phyloP scores from a whole-genome alignment of 2,329 filamentous ascomycete genomes.

The Scedosporium boydii region DNA sequence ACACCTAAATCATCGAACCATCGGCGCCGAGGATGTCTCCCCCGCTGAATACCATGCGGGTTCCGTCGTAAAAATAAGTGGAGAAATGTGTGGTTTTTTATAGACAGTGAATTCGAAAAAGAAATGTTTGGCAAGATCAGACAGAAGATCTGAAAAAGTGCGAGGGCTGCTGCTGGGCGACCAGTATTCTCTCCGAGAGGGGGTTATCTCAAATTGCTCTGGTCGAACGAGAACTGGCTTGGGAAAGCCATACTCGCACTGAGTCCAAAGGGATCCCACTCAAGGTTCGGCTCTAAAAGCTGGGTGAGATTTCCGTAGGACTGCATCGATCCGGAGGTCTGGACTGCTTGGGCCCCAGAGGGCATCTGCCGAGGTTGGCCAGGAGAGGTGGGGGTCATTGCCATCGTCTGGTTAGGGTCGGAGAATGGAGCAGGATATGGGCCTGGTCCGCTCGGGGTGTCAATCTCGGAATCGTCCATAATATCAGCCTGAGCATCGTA shows the following conservation, averaged over 20 bases:
- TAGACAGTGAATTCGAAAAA: neutral
- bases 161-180: too few species aligned
- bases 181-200: neutral
- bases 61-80: neutral
- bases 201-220: slow-evolving; percentile 39
- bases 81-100: neutral
- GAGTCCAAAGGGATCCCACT: slow-evolving; percentile 88
- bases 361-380: slow-evolving; percentile 26
- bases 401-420: slow-evolving; percentile 30
- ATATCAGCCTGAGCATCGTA: slow-evolving; percentile 87
- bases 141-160: too few species aligned
- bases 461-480: slow-evolving; percentile 71
- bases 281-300: slow-evolving; percentile 68
- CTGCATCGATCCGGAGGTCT: slow-evolving; percentile 18
- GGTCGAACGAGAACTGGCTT: slow-evolving; percentile 67
- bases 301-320: slow-evolving; percentile 56
- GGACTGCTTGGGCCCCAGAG: slow-evolving; percentile 24
- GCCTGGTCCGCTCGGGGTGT: slow-evolving; percentile 55
- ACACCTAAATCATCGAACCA: neutral
- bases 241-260: slow-evolving; percentile 95
- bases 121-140: neutral
- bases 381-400: slow-evolving; percentile 30
- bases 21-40: neutral
- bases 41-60: neutral
- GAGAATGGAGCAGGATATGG: slow-evolving; percentile 54